Evolutionary conservation across 2,329 filamentous ascomycete genomes (phyloP).

Genomic region (Stromatinia cepivora): DNA sequence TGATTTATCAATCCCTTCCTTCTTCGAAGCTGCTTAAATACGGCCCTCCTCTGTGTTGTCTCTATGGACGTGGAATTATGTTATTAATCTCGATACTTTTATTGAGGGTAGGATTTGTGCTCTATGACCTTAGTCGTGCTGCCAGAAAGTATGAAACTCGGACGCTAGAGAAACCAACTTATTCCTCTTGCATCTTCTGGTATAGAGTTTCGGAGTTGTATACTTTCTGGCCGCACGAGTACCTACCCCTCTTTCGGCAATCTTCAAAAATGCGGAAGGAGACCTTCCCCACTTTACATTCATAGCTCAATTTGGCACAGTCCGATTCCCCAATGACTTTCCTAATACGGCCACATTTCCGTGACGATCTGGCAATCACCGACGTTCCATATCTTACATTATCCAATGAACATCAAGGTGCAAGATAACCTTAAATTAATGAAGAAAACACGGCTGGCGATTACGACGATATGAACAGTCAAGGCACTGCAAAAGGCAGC

Average conservation of each 20-base stretch:
- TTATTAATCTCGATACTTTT: conserved; percentile 7
- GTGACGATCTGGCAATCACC: conserved; percentile 17
- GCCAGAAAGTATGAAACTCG: no score
- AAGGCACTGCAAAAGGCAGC: conserved; percentile 17
- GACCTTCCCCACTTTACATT: neutral
- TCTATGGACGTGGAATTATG: neutral
- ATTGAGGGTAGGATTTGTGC: neutral
- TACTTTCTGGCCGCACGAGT: no score
- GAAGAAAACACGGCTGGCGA: neutral
- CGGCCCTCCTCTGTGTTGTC: neutral
- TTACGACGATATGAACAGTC: conserved; percentile 1
- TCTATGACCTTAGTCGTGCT: conserved; percentile 5
- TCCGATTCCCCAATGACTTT: conserved; percentile 19
- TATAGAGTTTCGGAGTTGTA: no score
- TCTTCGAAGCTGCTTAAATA: neutral
- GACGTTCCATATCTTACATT: neutral
- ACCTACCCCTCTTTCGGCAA: conserved; percentile 5
- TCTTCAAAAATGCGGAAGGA: conserved; percentile 11
- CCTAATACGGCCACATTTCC: conserved; percentile 15
- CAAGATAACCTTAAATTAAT: conserved; percentile 22
- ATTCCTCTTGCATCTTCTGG: no score
- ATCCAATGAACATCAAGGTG: conserved; percentile 2
- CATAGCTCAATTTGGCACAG: neutral
- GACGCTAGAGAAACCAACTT: no score
- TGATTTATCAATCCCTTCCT: neutral